A percentile compares a stretch with the other conserved stretches of the same genome.
phyloP scores from a whole-genome alignment of 2,329 filamentous ascomycete genomes.

The Fusarium austroafricanum region DNA sequence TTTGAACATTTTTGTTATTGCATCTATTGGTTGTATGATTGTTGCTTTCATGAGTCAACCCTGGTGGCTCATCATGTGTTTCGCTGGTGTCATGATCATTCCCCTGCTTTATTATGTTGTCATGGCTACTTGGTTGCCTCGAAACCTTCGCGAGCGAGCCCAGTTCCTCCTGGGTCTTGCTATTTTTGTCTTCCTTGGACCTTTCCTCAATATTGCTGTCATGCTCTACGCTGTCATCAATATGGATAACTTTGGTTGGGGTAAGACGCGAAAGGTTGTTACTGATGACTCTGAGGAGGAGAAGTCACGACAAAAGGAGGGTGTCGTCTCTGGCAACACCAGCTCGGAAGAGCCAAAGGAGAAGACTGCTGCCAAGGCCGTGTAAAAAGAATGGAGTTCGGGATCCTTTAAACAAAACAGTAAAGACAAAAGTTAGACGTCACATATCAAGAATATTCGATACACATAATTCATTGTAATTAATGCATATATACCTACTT shows the following conservation, averaged over 20 bases:
- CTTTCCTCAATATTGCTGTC: neutral
- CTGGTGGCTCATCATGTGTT: slow-evolving; percentile 1
- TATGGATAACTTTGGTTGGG: neutral
- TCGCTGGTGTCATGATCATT: slow-evolving; percentile 2
- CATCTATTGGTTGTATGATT: neutral
- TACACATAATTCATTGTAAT: neutral
- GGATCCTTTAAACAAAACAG: neutral
- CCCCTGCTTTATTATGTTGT: neutral
- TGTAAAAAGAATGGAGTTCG: neutral
- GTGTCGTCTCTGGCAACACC: neutral
- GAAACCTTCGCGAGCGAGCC: neutral
- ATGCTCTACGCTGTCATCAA: slow-evolving; percentile 1
- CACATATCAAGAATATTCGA: neutral
- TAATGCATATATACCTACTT: neutral
- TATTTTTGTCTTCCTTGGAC: neutral
- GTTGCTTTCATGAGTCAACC: slow-evolving; percentile 3
- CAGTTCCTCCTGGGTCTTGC: neutral
- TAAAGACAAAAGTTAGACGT: neutral
- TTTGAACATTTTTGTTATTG: neutral
- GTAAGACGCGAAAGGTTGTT: neutral
- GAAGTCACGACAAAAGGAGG: neutral
- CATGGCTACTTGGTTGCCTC: neutral
- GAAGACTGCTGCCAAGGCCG: neutral
- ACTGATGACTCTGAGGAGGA: neutral
- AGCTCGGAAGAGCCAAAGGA: neutral